Conservation (phyloP, 1,284 basidiomycete species). For the Erythrobasidium hasegawianum region DNA sequence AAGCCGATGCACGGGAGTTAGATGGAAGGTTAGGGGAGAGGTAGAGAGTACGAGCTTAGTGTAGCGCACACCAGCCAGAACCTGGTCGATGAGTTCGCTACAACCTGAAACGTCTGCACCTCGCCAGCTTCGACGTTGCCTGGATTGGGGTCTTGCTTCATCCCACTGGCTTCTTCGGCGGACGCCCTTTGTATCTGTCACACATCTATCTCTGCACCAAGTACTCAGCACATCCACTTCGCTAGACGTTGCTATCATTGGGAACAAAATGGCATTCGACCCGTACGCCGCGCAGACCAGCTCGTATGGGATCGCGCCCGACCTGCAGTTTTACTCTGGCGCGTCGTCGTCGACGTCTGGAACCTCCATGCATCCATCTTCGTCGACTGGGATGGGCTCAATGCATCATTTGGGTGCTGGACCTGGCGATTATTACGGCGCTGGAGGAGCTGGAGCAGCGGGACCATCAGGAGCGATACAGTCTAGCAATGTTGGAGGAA, state of each 20-base stretch:
- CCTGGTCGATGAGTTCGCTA: no score
- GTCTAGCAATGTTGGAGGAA: conserved; percentile 20
- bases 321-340: conserved; percentile 34
- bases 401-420: conserved; percentile 15
- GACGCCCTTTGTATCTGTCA: not conserved
- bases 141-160: no score
- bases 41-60: no score
- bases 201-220: not conserved
- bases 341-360: conserved; percentile 16
- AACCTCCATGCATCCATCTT: conserved; percentile 24
- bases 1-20: no score
- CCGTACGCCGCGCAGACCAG: conserved; percentile 16
- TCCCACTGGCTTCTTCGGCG: not conserved
- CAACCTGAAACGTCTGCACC: no score
- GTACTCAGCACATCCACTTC: no score
- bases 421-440: conserved; percentile 26
- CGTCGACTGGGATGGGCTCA: conserved; percentile 26
- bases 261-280: conserved; percentile 6
- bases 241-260: no score
- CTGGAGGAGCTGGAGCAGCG: not conserved
- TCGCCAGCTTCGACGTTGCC: no score
- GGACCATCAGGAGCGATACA: conserved; percentile 26
- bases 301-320: conserved; percentile 30
- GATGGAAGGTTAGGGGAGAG: no score
- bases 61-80: no score